phyloP scores from a whole-genome alignment of 371 early-diverging fungal species.

The Mortierella sp. region DNA sequence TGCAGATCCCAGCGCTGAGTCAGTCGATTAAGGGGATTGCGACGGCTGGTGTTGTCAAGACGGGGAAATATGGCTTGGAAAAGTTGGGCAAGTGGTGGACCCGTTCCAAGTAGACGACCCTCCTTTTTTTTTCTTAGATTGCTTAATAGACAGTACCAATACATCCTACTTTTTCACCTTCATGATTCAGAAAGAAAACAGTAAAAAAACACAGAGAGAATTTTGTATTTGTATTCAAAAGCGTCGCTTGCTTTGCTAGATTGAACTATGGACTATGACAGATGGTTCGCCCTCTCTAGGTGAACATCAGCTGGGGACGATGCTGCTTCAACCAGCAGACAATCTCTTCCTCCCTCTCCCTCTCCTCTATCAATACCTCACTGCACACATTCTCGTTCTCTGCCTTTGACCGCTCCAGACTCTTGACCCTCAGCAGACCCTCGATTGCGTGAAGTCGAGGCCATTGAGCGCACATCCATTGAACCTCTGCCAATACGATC shows the following conservation, averaged over 20 bases:
- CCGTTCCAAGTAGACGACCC: constrained; percentile 57
- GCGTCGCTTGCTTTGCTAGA: neutral
- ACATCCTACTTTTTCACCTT: neutral
- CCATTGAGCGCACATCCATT: neutral
- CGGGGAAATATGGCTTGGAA: constrained; percentile 78
- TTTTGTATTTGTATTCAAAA: neutral
- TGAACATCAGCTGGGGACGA: neutral
- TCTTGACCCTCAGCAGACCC: neutral
- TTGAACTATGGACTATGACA: neutral
- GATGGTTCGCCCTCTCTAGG: neutral
- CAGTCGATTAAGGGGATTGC: constrained; percentile 94
- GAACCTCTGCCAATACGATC: neutral
- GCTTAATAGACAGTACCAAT: no score
- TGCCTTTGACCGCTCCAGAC: neutral
- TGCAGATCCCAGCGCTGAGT: constrained; percentile 84
- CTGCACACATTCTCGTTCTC: neutral
- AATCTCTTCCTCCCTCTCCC: neutral
- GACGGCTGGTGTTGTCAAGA: constrained; percentile 87
- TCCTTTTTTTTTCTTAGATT: neutral
- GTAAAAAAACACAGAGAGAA: constrained; percentile 3
- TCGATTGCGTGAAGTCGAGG: neutral
- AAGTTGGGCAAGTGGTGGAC: constrained; percentile 81
- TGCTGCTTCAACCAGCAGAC: neutral
- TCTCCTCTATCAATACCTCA: neutral
- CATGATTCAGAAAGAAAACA: neutral